These are phyloP conservation scores for Hortiboletus flavorubellus DNA, from an alignment of 768 basidiomycete species.

Conservation along the genomic window DNA sequence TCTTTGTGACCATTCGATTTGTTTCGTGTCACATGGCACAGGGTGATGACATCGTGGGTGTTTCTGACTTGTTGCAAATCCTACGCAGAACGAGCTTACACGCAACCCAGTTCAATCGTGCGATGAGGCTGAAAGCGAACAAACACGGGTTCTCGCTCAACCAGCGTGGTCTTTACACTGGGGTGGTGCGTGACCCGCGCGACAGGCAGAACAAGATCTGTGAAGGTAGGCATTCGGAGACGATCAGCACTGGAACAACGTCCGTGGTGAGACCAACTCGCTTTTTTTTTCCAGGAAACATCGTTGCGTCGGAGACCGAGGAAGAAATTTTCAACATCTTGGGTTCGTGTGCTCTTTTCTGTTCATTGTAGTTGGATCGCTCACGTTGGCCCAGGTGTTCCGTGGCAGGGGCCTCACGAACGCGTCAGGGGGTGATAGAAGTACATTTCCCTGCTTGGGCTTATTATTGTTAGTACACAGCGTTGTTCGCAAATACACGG, in stretches of 20 bases:
- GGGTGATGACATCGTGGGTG: conserved; percentile 86
- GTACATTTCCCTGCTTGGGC: not conserved
- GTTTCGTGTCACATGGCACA: conserved; percentile 24
- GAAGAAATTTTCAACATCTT: conserved; percentile 81
- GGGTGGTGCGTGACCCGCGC: conserved; percentile 67
- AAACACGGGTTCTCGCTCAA: conserved; percentile 82
- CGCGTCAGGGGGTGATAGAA: conserved; percentile 44
- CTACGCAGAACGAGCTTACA: not conserved
- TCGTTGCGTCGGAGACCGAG: conserved; percentile 82
- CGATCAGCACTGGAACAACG: not conserved
- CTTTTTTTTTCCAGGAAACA: conserved; percentile 40
- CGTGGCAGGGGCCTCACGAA: conserved; percentile 81
- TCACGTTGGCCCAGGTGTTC: conserved; percentile 44
- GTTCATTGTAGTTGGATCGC: not conserved
- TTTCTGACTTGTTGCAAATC: not conserved
- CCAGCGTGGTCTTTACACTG: conserved; percentile 75
- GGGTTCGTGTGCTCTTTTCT: conserved; percentile 31
- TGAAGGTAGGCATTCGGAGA: conserved; percentile 38
- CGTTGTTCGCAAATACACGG: not conserved
- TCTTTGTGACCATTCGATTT: not conserved
- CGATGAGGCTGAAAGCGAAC: conserved; percentile 80
- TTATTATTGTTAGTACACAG: not conserved
- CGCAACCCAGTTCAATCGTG: conserved; percentile 74
- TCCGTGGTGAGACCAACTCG: not conserved
- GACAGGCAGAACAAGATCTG: conserved; percentile 59